A percentile compares a stretch with the other conserved stretches of the same genome.
Conservation (phyloP, 2,329 filamentous ascomycete genomes). For the Verticillium longisporum region DNA sequence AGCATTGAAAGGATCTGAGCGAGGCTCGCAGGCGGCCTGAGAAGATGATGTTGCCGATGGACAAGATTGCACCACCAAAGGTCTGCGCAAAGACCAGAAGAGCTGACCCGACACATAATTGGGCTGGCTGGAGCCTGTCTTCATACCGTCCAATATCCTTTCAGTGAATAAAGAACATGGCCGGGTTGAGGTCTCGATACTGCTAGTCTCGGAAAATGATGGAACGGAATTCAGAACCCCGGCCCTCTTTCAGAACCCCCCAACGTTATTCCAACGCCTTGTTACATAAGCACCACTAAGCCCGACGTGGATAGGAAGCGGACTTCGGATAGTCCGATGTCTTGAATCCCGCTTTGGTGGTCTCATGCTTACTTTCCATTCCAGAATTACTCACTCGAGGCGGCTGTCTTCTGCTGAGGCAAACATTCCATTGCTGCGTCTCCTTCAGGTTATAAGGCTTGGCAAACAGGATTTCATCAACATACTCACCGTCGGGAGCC, state of each 20-base stretch:
- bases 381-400: background rate
- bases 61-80: slow-evolving; percentile 39
- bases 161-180: too few species aligned
- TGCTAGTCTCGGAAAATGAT: background rate
- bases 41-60: slow-evolving; percentile 22
- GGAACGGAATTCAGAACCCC: background rate
- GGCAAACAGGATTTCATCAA: background rate
- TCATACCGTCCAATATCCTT: slow-evolving; percentile 1
- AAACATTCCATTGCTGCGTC: background rate
- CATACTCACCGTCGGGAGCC: background rate
- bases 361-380: background rate
- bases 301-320: background rate
- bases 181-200: background rate
- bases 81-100: slow-evolving; percentile 30
- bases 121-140: slow-evolving; percentile 15
- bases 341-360: background rate
- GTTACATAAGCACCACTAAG: background rate
- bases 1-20: background rate
- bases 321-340: background rate
- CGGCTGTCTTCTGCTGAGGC: background rate
- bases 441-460: background rate
- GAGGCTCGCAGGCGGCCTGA: slow-evolving; percentile 1
- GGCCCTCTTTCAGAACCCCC: background rate
- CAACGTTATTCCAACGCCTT: background rate
- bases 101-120: slow-evolving; percentile 19